Evolutionary conservation across 768 basidiomycete species (phyloP).

Genomic region (Lentinula aciculospora): DNA sequence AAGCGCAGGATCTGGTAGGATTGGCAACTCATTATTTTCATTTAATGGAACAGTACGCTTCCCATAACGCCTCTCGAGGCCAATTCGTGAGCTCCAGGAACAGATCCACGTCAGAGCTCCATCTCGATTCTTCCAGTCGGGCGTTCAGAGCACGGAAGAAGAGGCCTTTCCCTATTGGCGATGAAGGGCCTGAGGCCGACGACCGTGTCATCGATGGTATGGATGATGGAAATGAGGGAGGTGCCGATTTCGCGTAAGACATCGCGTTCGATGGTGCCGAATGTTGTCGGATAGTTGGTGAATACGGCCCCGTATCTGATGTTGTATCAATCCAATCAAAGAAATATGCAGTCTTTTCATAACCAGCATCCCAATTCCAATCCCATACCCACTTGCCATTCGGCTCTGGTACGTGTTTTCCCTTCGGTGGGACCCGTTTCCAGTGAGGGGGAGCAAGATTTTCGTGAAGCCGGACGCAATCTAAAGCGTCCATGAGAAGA

Average conservation of each 20-base stretch:
- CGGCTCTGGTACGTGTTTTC: constrained; percentile 1
- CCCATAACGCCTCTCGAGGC: constrained; percentile 1
- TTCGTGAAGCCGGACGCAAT: constrained; percentile 65
- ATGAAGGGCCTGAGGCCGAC: background rate
- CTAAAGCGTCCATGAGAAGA: constrained; percentile 24
- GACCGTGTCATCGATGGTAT: too few species aligned
- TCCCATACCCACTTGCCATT: constrained; percentile 20
- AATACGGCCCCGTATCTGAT: background rate
- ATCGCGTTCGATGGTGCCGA: background rate
- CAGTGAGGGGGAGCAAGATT: constrained; percentile 67
- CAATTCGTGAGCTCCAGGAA: background rate
- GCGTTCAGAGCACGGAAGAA: background rate
- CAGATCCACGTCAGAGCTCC: background rate
- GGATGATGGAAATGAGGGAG: background rate
- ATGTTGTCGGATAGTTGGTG: background rate
- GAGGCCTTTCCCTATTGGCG: background rate
- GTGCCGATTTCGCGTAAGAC: background rate
- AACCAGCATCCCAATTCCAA: constrained; percentile 67
- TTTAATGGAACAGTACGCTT: background rate
- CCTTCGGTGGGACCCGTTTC: constrained; percentile 29
- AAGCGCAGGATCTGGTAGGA: too few species aligned
- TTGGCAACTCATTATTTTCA: too few species aligned
- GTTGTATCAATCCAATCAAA: constrained; percentile 50
- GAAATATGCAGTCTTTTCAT: constrained; percentile 70
- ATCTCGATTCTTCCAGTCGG: background rate